phyloP scores from a whole-genome alignment of 495 filamentous ascomycete genomes.

The Aspergillus cavernicola region DNA sequence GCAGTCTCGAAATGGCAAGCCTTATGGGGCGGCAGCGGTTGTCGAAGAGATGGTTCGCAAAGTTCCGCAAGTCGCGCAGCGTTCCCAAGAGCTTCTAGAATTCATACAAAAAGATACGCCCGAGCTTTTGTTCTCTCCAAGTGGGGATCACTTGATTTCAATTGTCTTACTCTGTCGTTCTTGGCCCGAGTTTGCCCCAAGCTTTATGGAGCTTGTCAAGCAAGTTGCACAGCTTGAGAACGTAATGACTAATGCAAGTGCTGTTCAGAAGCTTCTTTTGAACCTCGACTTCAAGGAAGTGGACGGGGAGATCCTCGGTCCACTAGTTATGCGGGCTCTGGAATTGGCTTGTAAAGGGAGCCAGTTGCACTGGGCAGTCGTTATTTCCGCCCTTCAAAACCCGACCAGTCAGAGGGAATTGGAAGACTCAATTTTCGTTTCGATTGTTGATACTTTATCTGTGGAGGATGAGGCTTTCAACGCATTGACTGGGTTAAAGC shows the following conservation, averaged over 20 bases:
- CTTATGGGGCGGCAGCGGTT: slow-evolving; percentile 70
- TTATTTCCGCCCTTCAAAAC: slow-evolving; percentile 45
- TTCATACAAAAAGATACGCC: slow-evolving; percentile 49
- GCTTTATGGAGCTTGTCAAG: slow-evolving; percentile 39
- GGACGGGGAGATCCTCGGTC: slow-evolving; percentile 28
- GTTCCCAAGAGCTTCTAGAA: slow-evolving; percentile 29
- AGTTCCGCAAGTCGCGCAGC: slow-evolving; percentile 38
- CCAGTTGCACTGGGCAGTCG: slow-evolving; percentile 38
- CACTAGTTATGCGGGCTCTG: slow-evolving; percentile 36
- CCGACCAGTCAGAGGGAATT: slow-evolving; percentile 39
- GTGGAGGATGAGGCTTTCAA: slow-evolving; percentile 28
- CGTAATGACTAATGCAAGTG: slow-evolving; percentile 34
- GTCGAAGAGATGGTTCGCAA: slow-evolving; percentile 48
- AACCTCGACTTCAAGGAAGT: slow-evolving; percentile 39
- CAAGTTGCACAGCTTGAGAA: slow-evolving; percentile 35
- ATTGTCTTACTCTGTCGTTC: slow-evolving; percentile 37
- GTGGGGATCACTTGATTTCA: slow-evolving; percentile 43
- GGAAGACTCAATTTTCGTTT: slow-evolving; percentile 40
- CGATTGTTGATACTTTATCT: slow-evolving; percentile 35
- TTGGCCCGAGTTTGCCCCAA: slow-evolving; percentile 38
- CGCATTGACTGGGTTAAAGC: slow-evolving; percentile 38
- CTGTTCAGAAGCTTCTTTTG: slow-evolving; percentile 40
- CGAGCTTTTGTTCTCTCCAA: slow-evolving; percentile 52
- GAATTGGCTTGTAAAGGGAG: slow-evolving; percentile 38
- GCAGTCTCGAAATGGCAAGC: slow-evolving; percentile 67